phyloP scores from a whole-genome alignment of 129 eudicot genomes.

The Flaveria ramosissima region DNA sequence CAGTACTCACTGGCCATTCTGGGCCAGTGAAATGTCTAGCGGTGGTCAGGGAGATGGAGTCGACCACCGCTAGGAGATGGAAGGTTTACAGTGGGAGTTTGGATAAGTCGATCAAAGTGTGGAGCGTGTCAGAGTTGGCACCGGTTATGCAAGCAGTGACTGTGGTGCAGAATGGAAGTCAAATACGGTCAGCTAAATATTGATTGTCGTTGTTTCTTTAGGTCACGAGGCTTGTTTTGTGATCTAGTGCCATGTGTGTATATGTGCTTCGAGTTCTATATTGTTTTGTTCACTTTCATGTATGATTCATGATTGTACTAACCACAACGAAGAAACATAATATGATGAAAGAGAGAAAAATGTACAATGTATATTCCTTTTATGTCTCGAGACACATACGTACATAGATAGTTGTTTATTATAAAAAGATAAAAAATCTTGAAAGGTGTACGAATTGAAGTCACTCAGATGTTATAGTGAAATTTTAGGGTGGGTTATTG shows the following conservation, averaged over 20 bases:
- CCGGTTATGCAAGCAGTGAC: constrained; percentile 42
- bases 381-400: no score
- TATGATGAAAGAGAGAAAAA: background rate
- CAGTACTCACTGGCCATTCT: constrained; percentile 65
- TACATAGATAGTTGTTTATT: no score
- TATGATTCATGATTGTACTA: background rate
- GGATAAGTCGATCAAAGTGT: constrained; percentile 89
- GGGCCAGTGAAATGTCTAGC: constrained; percentile 90
- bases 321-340: background rate
- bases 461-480: no score
- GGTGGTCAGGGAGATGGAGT: constrained; percentile 51
- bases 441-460: no score
- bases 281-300: background rate
- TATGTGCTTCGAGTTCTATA: background rate
- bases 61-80: constrained; percentile 39
- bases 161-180: constrained; percentile 22
- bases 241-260: background rate
- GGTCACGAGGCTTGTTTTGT: background rate
- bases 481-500: no score
- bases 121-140: constrained; percentile 82
- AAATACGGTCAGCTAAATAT: constrained; percentile 33
- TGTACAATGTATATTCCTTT: background rate
- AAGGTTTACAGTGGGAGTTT: constrained; percentile 91
- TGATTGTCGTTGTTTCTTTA: constrained; percentile 4
- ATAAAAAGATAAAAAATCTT: no score